Evolutionary conservation across 2,329 filamentous ascomycete species (phyloP), one percentile per base, ranked within the genome.

Genomic region (Penicillium sp.): DNA sequence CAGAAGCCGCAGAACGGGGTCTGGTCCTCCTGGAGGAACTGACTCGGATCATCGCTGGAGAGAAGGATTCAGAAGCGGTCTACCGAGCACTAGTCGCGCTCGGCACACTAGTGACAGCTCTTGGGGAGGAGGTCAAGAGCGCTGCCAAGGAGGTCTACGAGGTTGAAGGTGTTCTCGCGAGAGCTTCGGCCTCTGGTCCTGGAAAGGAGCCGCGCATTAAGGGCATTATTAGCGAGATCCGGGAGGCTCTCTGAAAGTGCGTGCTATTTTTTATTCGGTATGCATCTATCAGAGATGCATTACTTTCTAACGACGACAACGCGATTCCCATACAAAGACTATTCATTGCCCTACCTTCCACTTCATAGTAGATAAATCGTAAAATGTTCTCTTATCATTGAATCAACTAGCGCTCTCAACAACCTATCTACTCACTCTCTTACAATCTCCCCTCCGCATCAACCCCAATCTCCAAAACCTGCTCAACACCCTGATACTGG

Each of bases 61-160:
- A 90, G 62, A 85, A 81, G 2, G 93, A 97, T 66, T 85, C 87
- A 0, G 94, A 97, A 71, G 90, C 91, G 0, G 77, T 94, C 4
- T 97, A 93, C 72, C 86, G 94, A 23, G 86, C 86, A 0, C 81
- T 97, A 6, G 90, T 96, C 7, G 91, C 90, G 0, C 76, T 93
- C 0, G 96, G 94, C 0, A 99, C 93, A 1, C 72, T 96, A 58
- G 73, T 91, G 21, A 69, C 70, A 25, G 81, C 79, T 6, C 77
- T 89, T 15, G 81, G 86, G n/a, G 77, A 78, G 7, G 82, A 87
- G 54, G 82, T 88, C 58, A 83, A 79, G 64, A 78, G 78, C 65
- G 82, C 83, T 38, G 82, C 83, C 53, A 81, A 81, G 72, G 82
- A 86, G 62, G 77, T 87, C 42, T 80, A 83, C 73, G 78, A 82